phyloP scores from a whole-genome alignment of 257 asterid species.

The Solanum habrochaites region DNA sequence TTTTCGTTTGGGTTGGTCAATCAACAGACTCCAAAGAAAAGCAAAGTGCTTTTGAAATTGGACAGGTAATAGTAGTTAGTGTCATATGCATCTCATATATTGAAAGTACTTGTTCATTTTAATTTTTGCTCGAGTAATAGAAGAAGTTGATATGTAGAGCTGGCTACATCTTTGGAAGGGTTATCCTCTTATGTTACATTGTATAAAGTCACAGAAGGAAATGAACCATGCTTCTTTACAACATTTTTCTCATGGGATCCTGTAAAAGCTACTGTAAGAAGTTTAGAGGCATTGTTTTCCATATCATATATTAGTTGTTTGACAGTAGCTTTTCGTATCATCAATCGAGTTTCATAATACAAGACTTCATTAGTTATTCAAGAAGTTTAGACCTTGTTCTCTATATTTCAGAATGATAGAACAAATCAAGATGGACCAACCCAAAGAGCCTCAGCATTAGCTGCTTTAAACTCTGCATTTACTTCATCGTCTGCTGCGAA shows the following conservation, averaged over 20 bases:
- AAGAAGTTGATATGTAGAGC: constrained; percentile 41
- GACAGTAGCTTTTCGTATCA: not conserved
- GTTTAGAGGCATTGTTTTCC: constrained; percentile 8
- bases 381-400: too few relatives aligned
- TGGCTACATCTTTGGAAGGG: constrained; percentile 85
- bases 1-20: constrained; percentile 95
- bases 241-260: constrained; percentile 87
- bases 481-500: too few relatives aligned
- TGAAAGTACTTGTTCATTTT: not conserved
- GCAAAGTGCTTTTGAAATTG: constrained; percentile 81
- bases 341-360: not conserved
- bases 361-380: not conserved
- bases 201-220: constrained; percentile 83
- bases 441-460: too few relatives aligned
- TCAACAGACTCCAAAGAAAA: constrained; percentile 59
- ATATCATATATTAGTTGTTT: not conserved
- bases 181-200: constrained; percentile 66
- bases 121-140: constrained; percentile 7
- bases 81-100: not conserved
- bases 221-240: constrained; percentile 95
- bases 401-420: too few relatives aligned
- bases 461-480: too few relatives aligned
- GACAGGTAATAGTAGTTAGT: constrained; percentile 41
- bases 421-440: too few relatives aligned
- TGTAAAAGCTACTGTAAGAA: constrained; percentile 94